A percentile compares a stretch with the other conserved stretches of the same genome.
Conservation (phyloP, 257 asterid species). For the Solanum medicagineum region DNA sequence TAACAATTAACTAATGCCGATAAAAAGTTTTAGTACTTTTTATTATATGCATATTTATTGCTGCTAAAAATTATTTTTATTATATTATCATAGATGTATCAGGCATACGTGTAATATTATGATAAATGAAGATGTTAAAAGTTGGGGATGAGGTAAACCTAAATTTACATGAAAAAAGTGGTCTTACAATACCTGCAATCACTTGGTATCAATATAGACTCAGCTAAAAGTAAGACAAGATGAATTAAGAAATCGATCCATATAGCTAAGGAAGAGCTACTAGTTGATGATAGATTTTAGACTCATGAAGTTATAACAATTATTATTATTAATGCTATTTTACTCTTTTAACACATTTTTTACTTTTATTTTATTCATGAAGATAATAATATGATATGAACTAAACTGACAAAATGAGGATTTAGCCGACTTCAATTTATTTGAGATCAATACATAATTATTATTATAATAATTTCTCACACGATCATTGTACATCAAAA, state of each 20-base stretch:
- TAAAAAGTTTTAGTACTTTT: no score
- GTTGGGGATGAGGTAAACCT: not conserved
- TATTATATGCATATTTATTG: no score
- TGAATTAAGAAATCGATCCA: not conserved
- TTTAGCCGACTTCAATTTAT: not conserved
- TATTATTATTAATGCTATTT: no score
- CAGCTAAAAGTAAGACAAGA: not conserved
- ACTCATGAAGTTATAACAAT: no score
- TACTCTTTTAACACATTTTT: no score
- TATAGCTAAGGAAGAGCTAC: not conserved
- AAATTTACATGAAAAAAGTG: not conserved
- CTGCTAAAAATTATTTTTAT: no score
- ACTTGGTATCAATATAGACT: not conserved
- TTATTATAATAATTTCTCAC: not conserved
- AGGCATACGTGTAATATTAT: not conserved
- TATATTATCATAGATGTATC: not conserved
- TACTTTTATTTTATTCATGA: not conserved
- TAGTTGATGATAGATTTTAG: no score
- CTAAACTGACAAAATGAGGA: not conserved
- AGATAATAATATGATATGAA: not conserved
- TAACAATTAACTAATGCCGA: no score
- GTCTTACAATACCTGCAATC: not conserved
- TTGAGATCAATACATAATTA: not conserved
- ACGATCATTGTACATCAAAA: not conserved
- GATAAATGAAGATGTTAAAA: not conserved